Percentiles rank a stretch among this genome's conserved stretches.
Conservation (phyloP, 345 rosid genomes). For the Aegle marmelos region DNA sequence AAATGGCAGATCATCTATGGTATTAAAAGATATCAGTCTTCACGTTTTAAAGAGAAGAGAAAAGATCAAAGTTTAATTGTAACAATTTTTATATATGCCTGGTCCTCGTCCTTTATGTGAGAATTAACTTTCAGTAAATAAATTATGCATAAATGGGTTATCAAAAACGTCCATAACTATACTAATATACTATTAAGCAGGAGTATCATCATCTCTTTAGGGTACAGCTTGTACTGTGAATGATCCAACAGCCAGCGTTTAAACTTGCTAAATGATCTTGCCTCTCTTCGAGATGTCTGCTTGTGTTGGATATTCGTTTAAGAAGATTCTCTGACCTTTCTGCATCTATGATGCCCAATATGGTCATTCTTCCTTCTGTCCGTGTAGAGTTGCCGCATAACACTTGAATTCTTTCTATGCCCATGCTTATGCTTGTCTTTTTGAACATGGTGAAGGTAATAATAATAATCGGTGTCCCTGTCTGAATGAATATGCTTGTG, state of each 20-base stretch:
- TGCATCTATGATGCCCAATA: slow-evolving; percentile 26
- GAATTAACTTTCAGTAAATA: background rate
- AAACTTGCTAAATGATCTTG: background rate
- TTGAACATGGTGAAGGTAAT: slow-evolving; percentile 50
- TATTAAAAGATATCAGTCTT: background rate
- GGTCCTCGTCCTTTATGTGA: slow-evolving; percentile 7
- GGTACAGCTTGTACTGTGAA: slow-evolving; percentile 8
- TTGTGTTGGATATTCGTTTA: slow-evolving; percentile 17
- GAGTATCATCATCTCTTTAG: slow-evolving; percentile 3
- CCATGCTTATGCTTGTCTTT: slow-evolving; percentile 48
- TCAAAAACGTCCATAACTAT: background rate
- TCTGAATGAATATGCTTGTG: slow-evolving; percentile 43
- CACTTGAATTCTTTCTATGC: slow-evolving; percentile 36
- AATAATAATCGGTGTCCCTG: slow-evolving; percentile 39
- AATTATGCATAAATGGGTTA: background rate
- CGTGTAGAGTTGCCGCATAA: slow-evolving; percentile 24
- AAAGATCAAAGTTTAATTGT: background rate
- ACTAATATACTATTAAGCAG: background rate
- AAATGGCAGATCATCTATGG: background rate
- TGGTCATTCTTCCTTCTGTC: slow-evolving; percentile 30
- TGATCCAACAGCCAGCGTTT: slow-evolving; percentile 16
- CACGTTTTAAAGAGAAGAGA: background rate
- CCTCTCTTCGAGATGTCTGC: background rate
- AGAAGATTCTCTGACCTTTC: slow-evolving; percentile 21
- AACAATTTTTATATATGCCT: slow-evolving; percentile 13